Evolutionary conservation across 768 basidiomycete genomes (phyloP), one percentile per base, ranked within the genome.

Genomic region (Fistulinella prunicolor): DNA sequence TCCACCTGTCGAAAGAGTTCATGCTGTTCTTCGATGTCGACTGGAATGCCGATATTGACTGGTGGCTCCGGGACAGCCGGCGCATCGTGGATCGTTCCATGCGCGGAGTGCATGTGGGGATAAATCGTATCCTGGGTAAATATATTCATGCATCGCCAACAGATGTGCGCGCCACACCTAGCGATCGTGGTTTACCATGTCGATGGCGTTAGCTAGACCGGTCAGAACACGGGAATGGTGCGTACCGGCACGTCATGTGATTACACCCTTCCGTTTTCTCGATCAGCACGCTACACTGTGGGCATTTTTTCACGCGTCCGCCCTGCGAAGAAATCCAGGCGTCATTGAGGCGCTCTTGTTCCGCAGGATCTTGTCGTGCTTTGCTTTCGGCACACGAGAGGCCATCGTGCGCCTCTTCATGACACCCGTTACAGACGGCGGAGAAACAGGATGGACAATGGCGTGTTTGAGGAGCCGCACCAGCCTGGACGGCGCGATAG

Each of bases 221-320:
- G 19, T 21, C 14, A 12, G 2, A 17, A 16, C 9, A 39, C 2
- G 6, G 37, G 7, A 23, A 42, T 3, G 14, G 12, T 7, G 23
- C 63, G 14, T 44, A 65, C 64, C 35, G 68, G 65, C 89, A 91
- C 14, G 76, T 80, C 74, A 91, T 81, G 64, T 91, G 89, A 64
- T 90, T 86, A 59, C 89, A 91, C 1, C 89, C 89, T 46, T 80
- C 83, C 14, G 65, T 56, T 41, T 83, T 81, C 67, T 90, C 85
- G 49, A 91, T 89, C 14, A 73, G 71, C 16, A 81, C 75, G 38
- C 74, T 74, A 64, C 89, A 91, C 3, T 73, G 74, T 0, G 89
- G 89, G 55, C 89, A 91, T 26, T 73, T 71, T 67, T 88, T 88
- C 42, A 89, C 85, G 49, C 82, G 54, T 20, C 63, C 64, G 0